Percentiles rank a stretch among this genome's conserved stretches.
Evolutionary conservation across 2,329 filamentous ascomycete genomes (phyloP).

Genomic region (Fusarium sacchari): DNA sequence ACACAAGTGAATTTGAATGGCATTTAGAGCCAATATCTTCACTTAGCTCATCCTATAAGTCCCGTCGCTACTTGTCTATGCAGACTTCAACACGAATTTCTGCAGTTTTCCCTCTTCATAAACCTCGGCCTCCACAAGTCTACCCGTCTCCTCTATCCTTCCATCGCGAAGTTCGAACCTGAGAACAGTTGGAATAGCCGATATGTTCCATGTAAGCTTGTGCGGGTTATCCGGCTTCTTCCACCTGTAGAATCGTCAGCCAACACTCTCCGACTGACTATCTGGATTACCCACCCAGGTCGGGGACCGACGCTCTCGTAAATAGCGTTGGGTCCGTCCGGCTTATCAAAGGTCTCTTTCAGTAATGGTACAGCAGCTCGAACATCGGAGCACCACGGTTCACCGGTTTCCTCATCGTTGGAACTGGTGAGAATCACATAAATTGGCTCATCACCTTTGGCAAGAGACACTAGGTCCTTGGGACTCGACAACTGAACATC

Average conservation of each 20-base stretch:
- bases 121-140: background rate
- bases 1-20: too few relatives aligned
- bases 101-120: background rate
- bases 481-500: background rate
- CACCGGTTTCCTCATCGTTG: background rate
- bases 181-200: background rate
- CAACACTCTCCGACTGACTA: background rate
- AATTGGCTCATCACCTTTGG: background rate
- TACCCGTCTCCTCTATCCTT: background rate
- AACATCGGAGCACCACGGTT: background rate
- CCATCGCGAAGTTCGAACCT: background rate
- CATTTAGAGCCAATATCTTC: fast-evolving
- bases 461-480: background rate
- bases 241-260: background rate
- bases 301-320: background rate
- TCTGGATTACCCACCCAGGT: background rate
- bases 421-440: background rate
- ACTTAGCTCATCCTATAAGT: too few relatives aligned
- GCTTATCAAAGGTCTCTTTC: background rate
- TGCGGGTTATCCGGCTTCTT: background rate
- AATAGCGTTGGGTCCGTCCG: background rate
- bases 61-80: background rate
- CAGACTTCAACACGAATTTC: background rate
- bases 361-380: background rate
- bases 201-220: background rate